Evolutionary conservation across 2,329 filamentous ascomycete species (phyloP), one percentile per base, ranked within the genome.

Genomic region (Fusarium transvaalense): DNA sequence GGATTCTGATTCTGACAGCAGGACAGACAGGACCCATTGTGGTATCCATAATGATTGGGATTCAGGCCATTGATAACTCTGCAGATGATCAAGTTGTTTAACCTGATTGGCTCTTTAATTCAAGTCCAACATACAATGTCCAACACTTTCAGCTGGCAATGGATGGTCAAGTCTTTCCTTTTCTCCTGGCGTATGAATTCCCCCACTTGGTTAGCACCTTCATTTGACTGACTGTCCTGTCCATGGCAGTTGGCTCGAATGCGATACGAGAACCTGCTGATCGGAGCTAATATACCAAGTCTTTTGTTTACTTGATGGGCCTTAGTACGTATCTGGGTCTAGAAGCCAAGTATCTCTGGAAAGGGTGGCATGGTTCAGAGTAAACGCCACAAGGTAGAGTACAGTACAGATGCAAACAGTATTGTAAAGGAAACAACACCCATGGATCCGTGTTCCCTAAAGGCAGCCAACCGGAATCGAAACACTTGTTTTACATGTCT

Each of bases 31-130:
- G 42, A 41, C 9, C 42, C 29, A 29, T 35, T 29, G 21, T 56
- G 37, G 62, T 65, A 46, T 64, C 61, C 61, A 47, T 64, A 64
- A 52, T 68, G 64, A 68, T 55, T 68, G 31, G 64, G 42, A 56
- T 66, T 54, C 55, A 61, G 65, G 55, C 46, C 64, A 61, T 47
- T 65, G 41, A 45, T 15, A 66, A 57, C 48, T 23, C 41, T 63
- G 42, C 25, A 31, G 61, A 69, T 69, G 58, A 57, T 53, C 61
- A 63, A 43, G 29, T 23, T 15, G 27, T 41, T 21, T 14, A 41
- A 48, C 10, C 19, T 50, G 47, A 69, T 66, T 69, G 52, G 66
- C 19, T 48, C 12, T 39, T 43, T 21, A 45, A 38, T 39, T 51
- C 23, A 51, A 34, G 34, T 19, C 31, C 17, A 50, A 50, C 46